Evolutionary conservation across 1,139 yeast species (phyloP), one percentile per base, ranked within the genome.

Genomic region (Pichia terricola): DNA sequence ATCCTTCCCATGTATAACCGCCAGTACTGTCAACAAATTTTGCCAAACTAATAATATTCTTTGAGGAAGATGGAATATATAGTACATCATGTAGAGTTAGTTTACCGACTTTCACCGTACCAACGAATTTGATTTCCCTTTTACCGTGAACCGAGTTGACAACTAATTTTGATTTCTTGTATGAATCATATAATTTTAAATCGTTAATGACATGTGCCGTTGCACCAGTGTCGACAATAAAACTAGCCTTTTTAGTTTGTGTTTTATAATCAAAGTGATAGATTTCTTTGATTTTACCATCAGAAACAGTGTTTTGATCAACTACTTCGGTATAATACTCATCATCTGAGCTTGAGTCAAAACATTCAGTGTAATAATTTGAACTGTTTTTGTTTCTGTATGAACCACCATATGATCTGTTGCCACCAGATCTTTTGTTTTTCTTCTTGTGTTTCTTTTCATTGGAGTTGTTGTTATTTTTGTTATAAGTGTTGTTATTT

Each of bases 221-320:
- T 10, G 42, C 39, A 9, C 38, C 38, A 11, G 34, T 40, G 10
- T 40, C 42, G 7, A 34, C 6, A n/a, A 34, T 34, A n/a, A 11
- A 34, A 6, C 25, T 34, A n/a, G 25, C 35, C 6, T 34, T 10
- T 11, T 34, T 34, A 6, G 22, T 7, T 7, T 34, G 6, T 36
- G 22, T n/a, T 10, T 9, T 34, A 7, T 8, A 10, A 8, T 7
- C 10, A 30, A 30, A 30, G 10, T 30, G 32, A 34, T 7, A 28
- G 6, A 28, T 28, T 28, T 28, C 32, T 28, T 28, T 10, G 6
- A 10, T 28, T 28, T 28, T 28, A 28, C 32, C 32, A 28, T 10
- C 32, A 28, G 32, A 28, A 28, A 7, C 10, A 10, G 9, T 28
- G 10, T 11, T 34, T 34, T 9, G 7, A 34, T 34, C 35, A 34